Evolutionary conservation across 2,329 filamentous ascomycete species (phyloP).

Genomic region (Alternaria metachromatica): DNA sequence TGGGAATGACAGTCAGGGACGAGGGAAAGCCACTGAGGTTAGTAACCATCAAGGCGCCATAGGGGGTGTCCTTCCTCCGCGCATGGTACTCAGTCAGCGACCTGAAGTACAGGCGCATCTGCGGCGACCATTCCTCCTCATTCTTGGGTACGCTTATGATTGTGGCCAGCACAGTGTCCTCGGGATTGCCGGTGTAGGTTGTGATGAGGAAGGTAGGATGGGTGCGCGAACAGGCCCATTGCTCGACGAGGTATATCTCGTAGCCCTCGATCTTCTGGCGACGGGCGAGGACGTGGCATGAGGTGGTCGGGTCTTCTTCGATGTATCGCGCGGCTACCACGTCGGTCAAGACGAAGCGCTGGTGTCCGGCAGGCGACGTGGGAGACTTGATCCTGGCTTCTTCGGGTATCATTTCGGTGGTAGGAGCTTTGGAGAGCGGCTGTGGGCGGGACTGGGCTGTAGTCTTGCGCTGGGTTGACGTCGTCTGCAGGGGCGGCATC

Average conservation of each 20-base stretch:
- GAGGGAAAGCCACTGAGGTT: conserved; percentile 93
- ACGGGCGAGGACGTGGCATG: conserved; percentile 69
- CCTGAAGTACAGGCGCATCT: conserved; percentile 82
- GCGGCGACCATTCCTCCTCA: conserved; percentile 78
- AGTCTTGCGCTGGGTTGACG: conserved; percentile 25
- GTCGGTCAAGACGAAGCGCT: conserved; percentile 70
- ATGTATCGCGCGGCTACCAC: conserved; percentile 73
- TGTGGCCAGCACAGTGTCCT: conserved; percentile 77
- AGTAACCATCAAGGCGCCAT: conserved; percentile 91
- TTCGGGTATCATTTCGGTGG: conserved; percentile 19
- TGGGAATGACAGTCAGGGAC: conserved; percentile 85
- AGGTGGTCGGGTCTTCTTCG: conserved; percentile 80
- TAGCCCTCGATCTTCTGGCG: conserved; percentile 77
- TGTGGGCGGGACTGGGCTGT: conserved; percentile 21
- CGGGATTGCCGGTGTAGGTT: conserved; percentile 87
- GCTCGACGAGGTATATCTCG: conserved; percentile 92
- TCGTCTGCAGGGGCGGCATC: conserved; percentile 35
- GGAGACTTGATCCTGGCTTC: conserved; percentile 23
- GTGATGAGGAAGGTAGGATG: conserved; percentile 92
- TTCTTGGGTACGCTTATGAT: conserved; percentile 84
- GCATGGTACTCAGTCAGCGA: conserved; percentile 87
- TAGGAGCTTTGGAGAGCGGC: conserved; percentile 13
- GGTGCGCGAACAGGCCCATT: conserved; percentile 93
- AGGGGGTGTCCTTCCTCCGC: conserved; percentile 77
- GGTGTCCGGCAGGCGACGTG: conserved; percentile 49